Evolutionary conservation across 2,329 filamentous ascomycete species (phyloP).

Genomic region (Tolypocladium paradoxum): DNA sequence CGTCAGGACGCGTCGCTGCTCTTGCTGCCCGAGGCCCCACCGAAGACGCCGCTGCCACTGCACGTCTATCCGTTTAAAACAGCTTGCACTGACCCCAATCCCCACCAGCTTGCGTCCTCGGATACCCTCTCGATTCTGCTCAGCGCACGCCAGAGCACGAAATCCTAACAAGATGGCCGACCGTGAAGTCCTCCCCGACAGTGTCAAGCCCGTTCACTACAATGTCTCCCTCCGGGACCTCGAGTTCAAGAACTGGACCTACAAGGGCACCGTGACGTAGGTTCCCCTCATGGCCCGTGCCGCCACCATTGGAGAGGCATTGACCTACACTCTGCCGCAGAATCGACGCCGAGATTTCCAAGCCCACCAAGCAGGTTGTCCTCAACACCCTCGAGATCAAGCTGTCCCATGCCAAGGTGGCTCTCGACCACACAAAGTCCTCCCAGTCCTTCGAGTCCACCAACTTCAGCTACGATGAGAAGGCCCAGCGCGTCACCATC

Average conservation of each 20-base stretch:
- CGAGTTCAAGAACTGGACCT: constrained; percentile 64
- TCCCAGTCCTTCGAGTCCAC: constrained; percentile 49
- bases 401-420: constrained; percentile 54
- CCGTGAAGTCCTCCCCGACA: constrained; percentile 50
- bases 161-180: constrained; percentile 37
- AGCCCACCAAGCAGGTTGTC: constrained; percentile 63
- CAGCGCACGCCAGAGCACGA: constrained; percentile 23
- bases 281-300: constrained; percentile 8
- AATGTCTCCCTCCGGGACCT: constrained; percentile 70
- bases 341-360: constrained; percentile 64
- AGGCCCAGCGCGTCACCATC: constrained; percentile 73
- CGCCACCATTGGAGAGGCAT: not conserved
- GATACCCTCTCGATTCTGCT: constrained; percentile 21
- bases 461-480: constrained; percentile 68
- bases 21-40: not conserved
- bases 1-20: not conserved
- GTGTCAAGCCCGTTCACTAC: constrained; percentile 78
- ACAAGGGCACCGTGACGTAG: constrained; percentile 66
- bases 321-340: constrained; percentile 22
- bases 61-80: not conserved
- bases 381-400: constrained; percentile 81
- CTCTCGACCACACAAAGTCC: constrained; percentile 45
- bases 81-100: not conserved
- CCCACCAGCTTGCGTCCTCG: constrained; percentile 9
- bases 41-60: not conserved